A percentile compares a stretch with the other conserved stretches of the same genome.
Conservation (phyloP, 2,329 filamentous ascomycete genomes). For the Fusarium illudens region DNA sequence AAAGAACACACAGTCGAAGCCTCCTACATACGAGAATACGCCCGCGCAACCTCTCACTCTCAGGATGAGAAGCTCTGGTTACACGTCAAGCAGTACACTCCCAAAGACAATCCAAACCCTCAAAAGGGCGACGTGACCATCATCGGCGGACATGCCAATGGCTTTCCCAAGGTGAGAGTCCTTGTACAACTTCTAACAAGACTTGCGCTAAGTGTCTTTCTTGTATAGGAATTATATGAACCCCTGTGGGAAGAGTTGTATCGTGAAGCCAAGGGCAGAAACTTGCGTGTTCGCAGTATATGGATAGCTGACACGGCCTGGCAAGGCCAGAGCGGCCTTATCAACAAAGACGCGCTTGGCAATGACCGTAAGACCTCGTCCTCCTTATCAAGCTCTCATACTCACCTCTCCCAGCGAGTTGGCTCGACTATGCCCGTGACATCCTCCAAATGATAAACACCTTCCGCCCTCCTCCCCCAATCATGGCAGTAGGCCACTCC, state of each 20-base stretch:
- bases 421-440: constrained; percentile 87
- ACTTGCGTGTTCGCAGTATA: constrained; percentile 79
- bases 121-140: constrained; percentile 83
- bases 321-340: constrained; percentile 79
- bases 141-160: constrained; percentile 88
- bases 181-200: too few species aligned
- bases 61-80: constrained; percentile 80
- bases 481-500: constrained; percentile 88
- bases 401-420: constrained; percentile 56
- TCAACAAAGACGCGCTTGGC: constrained; percentile 80
- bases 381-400: neutral
- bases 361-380: constrained; percentile 75
- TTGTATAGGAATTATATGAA: constrained; percentile 82
- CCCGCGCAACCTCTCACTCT: constrained; percentile 72
- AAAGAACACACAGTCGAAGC: constrained; percentile 77
- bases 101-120: constrained; percentile 72
- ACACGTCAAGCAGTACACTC: constrained; percentile 88
- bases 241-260: constrained; percentile 88
- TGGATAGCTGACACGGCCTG: constrained; percentile 92
- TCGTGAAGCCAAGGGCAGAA: constrained; percentile 61
- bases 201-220: neutral
- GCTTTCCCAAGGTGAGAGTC: constrained; percentile 88
- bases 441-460: constrained; percentile 85
- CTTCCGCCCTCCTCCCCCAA: constrained; percentile 80
- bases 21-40: constrained; percentile 84